Percentiles rank a stretch among this genome's conserved stretches.
phyloP scores from a whole-genome alignment of 257 asterid genomes.

The Ophiorrhiza pumila region DNA sequence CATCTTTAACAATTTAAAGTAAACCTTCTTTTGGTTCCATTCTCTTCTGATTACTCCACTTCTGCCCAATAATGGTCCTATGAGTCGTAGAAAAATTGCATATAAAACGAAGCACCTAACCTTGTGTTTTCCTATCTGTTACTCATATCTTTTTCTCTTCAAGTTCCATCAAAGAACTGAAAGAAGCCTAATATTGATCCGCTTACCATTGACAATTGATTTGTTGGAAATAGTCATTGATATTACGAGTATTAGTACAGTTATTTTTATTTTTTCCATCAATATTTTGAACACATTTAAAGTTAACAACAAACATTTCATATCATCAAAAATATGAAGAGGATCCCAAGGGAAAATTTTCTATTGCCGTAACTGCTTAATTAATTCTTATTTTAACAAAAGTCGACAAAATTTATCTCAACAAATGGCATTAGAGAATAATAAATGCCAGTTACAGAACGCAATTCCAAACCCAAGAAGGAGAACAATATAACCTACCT shows the following conservation, averaged over 20 bases:
- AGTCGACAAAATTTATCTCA: not conserved
- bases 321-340: not conserved
- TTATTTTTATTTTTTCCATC: not conserved
- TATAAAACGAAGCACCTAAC: too few species aligned
- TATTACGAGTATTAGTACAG: not conserved
- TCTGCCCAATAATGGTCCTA: too few species aligned
- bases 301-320: not conserved
- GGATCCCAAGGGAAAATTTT: too few species aligned
- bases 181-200: not conserved
- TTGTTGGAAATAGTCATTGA: not conserved
- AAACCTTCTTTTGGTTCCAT: not conserved
- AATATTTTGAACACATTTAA: not conserved
- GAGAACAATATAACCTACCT: conserved; percentile 50
- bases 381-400: too few species aligned
- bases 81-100: too few species aligned
- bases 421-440: not conserved
- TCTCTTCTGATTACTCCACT: not conserved
- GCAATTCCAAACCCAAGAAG: not conserved
- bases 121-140: not conserved
- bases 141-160: not conserved
- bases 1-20: not conserved
- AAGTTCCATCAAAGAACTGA: not conserved
- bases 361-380: not conserved
- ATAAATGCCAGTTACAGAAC: not conserved
- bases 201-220: not conserved